Percentiles rank a stretch among this genome's conserved stretches.
Evolutionary conservation across 129 eudicot species (phyloP).

Genomic region (Pittosporum tobira): DNA sequence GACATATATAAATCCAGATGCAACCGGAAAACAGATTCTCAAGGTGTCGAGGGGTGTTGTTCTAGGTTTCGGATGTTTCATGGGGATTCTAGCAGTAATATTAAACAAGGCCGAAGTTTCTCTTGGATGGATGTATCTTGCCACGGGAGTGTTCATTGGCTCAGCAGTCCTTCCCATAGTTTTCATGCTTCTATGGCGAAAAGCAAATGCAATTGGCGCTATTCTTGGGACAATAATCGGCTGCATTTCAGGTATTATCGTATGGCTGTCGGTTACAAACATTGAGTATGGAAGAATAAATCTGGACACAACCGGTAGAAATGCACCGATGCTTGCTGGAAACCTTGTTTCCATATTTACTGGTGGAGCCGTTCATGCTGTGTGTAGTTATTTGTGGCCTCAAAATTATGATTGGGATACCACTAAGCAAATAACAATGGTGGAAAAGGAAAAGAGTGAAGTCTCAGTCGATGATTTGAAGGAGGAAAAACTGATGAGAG

Average conservation of each 20-base stretch:
- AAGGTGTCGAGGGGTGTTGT: conserved; percentile 76
- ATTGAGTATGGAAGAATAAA: conserved; percentile 78
- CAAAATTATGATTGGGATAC: conserved; percentile 92
- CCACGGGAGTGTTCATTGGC: conserved; percentile 95
- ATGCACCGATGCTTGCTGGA: conserved; percentile 97
- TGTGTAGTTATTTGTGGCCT: conserved; percentile 66
- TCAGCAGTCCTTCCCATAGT: conserved; percentile 97
- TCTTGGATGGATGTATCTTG: conserved; percentile 94
- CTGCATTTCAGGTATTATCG: conserved; percentile 55
- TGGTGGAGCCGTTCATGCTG: conserved; percentile 72
- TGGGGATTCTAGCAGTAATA: conserved; percentile 89
- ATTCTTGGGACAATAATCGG: conserved; percentile 63
- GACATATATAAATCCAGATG: conserved; percentile 80
- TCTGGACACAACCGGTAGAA: conserved; percentile 89
- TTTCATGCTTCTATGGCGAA: conserved; percentile 84
- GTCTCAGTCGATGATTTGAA: conserved; percentile 59
- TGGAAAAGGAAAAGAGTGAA: conserved; percentile 72
- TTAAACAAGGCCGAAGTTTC: conserved; percentile 91
- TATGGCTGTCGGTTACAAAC: conserved; percentile 75
- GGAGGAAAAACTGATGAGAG: conserved; percentile 62
- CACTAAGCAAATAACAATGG: conserved; percentile 73
- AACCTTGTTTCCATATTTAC: conserved; percentile 81
- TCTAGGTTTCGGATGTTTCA: conserved; percentile 71
- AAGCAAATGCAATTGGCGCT: conserved; percentile 86
- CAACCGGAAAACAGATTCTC: conserved; percentile 88